These are phyloP conservation scores for Globisporangium okanoganense DNA, from an alignment of 352 stramenopile genomes.

Conservation along the genomic window DNA sequence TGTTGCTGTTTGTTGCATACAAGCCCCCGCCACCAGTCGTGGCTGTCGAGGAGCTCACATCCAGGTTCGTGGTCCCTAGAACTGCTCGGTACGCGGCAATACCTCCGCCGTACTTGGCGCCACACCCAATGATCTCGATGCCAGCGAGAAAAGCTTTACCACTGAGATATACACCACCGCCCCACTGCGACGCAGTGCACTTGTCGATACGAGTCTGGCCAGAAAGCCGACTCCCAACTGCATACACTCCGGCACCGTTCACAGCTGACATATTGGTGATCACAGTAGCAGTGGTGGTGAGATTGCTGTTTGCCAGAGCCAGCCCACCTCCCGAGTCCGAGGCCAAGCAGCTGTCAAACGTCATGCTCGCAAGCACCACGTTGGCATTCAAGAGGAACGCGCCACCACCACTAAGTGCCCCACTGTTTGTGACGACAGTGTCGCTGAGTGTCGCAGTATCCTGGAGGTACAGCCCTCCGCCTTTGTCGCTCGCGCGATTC, in stretches of 20 bases:
- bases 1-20: slow-evolving; percentile 12
- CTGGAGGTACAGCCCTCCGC: slow-evolving; percentile 12
- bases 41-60: slow-evolving; percentile 4
- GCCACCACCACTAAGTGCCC: slow-evolving; percentile 16
- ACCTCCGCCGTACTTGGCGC: slow-evolving; percentile 3
- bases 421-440: not conserved
- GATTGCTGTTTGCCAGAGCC: not conserved
- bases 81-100: not conserved
- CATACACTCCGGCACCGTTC: slow-evolving; percentile 21
- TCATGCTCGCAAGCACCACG: not conserved
- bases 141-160: slow-evolving; percentile 5
- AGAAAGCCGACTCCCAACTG: not conserved
- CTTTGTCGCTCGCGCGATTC: slow-evolving; percentile 9
- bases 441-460: not conserved
- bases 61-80: not conserved
- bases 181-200: slow-evolving; percentile 16
- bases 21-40: slow-evolving; percentile 25
- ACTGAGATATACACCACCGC: slow-evolving; percentile 30
- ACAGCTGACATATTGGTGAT: slow-evolving; percentile 3
- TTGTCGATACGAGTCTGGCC: not conserved
- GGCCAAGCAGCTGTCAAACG: slow-evolving; percentile 5
- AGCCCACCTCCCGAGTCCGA: slow-evolving; percentile 16
- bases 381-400: slow-evolving; percentile 13
- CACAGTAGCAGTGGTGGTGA: not conserved
- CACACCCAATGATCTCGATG: slow-evolving; percentile 7